Conservation (phyloP, 345 rosid species). For the Brassica rapa region DNA sequence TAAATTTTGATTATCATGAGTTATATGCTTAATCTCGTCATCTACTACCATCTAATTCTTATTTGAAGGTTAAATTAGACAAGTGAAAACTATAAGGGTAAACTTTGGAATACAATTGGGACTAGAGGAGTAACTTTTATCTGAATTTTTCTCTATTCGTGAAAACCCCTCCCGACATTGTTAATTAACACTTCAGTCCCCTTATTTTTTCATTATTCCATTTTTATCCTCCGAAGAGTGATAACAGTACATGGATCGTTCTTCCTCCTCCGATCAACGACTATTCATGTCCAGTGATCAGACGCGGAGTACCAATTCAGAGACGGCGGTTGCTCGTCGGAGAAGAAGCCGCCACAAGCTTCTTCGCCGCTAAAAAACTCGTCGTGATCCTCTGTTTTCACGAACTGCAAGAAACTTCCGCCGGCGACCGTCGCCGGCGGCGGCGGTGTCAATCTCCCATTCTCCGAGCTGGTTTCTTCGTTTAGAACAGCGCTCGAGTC, state of each 20-base stretch:
- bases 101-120: not conserved
- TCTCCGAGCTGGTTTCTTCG: slow-evolving; percentile 68
- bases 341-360: slow-evolving; percentile 80
- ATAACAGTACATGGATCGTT: not conserved
- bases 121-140: not conserved
- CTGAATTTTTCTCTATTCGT: not conserved
- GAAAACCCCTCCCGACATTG: slow-evolving; percentile 1
- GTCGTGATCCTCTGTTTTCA: slow-evolving; percentile 67
- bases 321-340: slow-evolving; percentile 81
- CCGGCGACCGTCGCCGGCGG: slow-evolving; percentile 32
- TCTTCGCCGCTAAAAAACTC: slow-evolving; percentile 79
- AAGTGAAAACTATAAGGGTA: not conserved
- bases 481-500: slow-evolving; percentile 82
- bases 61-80: not conserved
- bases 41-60: not conserved
- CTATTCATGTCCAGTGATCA: slow-evolving; percentile 39
- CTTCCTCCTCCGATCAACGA: not conserved
- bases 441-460: slow-evolving; percentile 40
- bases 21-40: not conserved
- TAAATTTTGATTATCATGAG: not conserved
- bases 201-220: slow-evolving; percentile 11
- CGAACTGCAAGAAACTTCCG: slow-evolving; percentile 47
- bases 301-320: slow-evolving; percentile 70
- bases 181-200: slow-evolving; percentile 12
- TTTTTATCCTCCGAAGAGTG: slow-evolving; percentile 16